Conservation (phyloP, 208 protist genomes). For the Entamoeba histolytica region DNA sequence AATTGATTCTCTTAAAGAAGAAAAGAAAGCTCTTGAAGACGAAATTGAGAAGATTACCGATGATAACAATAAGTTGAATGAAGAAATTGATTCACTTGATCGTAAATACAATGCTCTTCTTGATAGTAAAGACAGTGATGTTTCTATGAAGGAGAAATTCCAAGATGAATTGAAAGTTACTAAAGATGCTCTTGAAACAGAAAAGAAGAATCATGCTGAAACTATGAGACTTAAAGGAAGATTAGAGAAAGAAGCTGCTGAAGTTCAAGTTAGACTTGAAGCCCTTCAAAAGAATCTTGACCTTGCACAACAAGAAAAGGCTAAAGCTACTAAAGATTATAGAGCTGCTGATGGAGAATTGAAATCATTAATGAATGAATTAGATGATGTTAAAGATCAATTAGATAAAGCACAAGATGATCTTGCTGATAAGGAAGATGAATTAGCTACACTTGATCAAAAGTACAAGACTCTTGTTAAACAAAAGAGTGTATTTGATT, state of each 20-base stretch:
- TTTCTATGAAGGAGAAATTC: neutral
- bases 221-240: neutral
- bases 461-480: neutral
- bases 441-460: neutral
- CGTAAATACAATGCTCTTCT: neutral
- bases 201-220: neutral
- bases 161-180: neutral
- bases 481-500: neutral
- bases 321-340: neutral
- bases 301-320: neutral
- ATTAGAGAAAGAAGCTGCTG: neutral
- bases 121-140: neutral
- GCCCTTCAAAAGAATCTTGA: neutral
- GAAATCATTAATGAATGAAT: neutral
- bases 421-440: neutral
- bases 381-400: neutral
- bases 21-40: neutral
- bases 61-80: neutral
- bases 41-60: neutral
- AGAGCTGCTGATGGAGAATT: neutral
- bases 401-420: neutral
- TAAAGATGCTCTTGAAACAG: neutral
- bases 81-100: neutral
- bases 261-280: neutral
- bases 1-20: conserved; percentile 3